Evolutionary conservation across 768 basidiomycete species (phyloP).

Genomic region (Russula emetica): DNA sequence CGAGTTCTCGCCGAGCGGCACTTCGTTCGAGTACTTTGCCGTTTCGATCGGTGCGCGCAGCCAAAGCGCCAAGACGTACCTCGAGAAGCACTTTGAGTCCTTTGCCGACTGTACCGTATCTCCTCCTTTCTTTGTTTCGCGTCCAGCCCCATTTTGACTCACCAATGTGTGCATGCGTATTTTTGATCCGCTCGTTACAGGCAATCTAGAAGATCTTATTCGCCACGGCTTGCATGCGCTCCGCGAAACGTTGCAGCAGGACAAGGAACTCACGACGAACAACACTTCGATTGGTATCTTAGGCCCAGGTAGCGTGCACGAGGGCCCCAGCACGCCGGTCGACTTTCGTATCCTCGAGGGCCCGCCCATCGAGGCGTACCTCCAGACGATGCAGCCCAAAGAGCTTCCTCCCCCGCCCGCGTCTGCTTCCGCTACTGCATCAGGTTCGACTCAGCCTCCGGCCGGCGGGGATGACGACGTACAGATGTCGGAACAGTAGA

Average conservation of each 20-base stretch:
- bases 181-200: slow-evolving; percentile 39
- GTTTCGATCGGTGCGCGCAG: slow-evolving; percentile 98
- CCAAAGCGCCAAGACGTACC: slow-evolving; percentile 97
- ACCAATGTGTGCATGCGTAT: neutral
- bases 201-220: slow-evolving; percentile 81
- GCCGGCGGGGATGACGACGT: slow-evolving; percentile 66
- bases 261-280: slow-evolving; percentile 88
- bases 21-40: slow-evolving; percentile 95
- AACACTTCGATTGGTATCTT: slow-evolving; percentile 96
- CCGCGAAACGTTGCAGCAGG: slow-evolving; percentile 95
- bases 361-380: slow-evolving; percentile 64
- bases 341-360: slow-evolving; percentile 88
- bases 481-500: slow-evolving; percentile 69
- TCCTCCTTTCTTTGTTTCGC: slow-evolving; percentile 2
- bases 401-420: slow-evolving; percentile 38
- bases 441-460: slow-evolving; percentile 39
- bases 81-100: slow-evolving; percentile 88
- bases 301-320: slow-evolving; percentile 61
- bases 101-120: slow-evolving; percentile 67
- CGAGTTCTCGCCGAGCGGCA: slow-evolving; percentile 97
- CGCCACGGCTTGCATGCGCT: slow-evolving; percentile 92
- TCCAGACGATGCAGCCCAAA: slow-evolving; percentile 76
- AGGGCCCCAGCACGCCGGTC: slow-evolving; percentile 44
- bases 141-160: neutral
- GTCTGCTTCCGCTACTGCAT: slow-evolving; percentile 33